Evolutionary conservation across 1,139 yeast genomes (phyloP).

Genomic region (Kluyveromyces sp.): DNA sequence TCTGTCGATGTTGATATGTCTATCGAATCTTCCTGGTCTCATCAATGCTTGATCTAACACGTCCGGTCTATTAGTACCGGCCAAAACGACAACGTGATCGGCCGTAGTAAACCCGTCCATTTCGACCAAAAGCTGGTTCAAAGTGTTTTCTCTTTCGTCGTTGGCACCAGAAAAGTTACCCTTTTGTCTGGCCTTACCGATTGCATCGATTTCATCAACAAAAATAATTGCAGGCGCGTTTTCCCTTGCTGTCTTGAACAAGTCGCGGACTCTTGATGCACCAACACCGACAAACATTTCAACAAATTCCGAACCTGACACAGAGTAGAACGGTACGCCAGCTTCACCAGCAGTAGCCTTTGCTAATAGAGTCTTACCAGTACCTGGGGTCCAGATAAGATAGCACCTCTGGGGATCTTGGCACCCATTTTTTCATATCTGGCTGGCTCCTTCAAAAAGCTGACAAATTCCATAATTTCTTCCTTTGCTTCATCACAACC

Average conservation of each 20-base stretch:
- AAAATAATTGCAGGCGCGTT: slow-evolving; percentile 76
- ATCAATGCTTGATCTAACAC: slow-evolving; percentile 67
- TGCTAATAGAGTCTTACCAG: slow-evolving; percentile 75
- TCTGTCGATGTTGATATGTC: slow-evolving; percentile 64
- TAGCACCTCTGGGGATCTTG: slow-evolving; percentile 78
- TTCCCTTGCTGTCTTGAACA: slow-evolving; percentile 70
- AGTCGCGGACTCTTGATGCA: slow-evolving; percentile 74
- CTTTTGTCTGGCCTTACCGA: slow-evolving; percentile 68
- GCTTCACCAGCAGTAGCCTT: slow-evolving; percentile 87
- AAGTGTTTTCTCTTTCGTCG: slow-evolving; percentile 74
- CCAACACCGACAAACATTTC: slow-evolving; percentile 85
- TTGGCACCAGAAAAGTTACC: slow-evolving; percentile 59
- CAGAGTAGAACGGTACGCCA: slow-evolving; percentile 72
- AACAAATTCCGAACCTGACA: slow-evolving; percentile 75
- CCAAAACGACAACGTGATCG: slow-evolving; percentile 73
- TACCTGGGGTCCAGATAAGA: slow-evolving; percentile 83
- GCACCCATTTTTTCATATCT: slow-evolving; percentile 75
- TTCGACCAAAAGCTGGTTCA: slow-evolving; percentile 72
- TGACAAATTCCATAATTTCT: slow-evolving; percentile 79
- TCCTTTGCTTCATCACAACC: slow-evolving; percentile 80
- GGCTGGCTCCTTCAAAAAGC: slow-evolving; percentile 64
- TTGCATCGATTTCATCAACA: slow-evolving; percentile 81
- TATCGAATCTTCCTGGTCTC: slow-evolving; percentile 81
- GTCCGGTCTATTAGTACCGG: slow-evolving; percentile 79
- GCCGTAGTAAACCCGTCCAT: slow-evolving; percentile 76